Evolutionary conservation across 2,329 filamentous ascomycete genomes (phyloP).

Genomic region (Macrophomina phaseolina): DNA sequence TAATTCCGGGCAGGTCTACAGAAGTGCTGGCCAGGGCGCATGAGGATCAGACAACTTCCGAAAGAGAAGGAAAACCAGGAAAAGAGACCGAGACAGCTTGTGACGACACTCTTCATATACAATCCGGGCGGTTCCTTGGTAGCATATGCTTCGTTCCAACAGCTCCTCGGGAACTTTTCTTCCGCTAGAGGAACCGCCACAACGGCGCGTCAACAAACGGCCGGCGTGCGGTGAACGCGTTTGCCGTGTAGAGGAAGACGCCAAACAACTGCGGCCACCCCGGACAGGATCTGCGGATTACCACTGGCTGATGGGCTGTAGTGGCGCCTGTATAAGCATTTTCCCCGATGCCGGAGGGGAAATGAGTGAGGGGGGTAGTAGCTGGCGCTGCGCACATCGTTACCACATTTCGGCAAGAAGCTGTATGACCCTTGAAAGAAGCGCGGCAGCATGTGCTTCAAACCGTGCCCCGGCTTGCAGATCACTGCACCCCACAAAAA

Average conservation of each 20-base stretch:
- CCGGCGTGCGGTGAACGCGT: neutral
- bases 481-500: neutral
- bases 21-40: neutral
- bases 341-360: neutral
- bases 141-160: slow-evolving; percentile 1
- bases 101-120: neutral
- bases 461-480: neutral
- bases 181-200: neutral
- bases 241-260: neutral
- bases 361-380: neutral
- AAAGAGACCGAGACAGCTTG: neutral
- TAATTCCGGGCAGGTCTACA: neutral
- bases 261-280: neutral
- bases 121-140: slow-evolving; percentile 2
- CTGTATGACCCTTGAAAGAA: neutral
- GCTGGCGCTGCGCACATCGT: neutral
- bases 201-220: neutral
- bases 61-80: neutral
- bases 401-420: slow-evolving; percentile 4
- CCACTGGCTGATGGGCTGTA: neutral
- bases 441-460: slow-evolving; percentile 5
- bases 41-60: neutral
- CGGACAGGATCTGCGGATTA: neutral
- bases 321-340: slow-evolving; percentile 7
- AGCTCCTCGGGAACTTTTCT: neutral